Base-by-base conservation (phyloP, 345 rosid species). In the Boechera divaricarpa region DNA sequence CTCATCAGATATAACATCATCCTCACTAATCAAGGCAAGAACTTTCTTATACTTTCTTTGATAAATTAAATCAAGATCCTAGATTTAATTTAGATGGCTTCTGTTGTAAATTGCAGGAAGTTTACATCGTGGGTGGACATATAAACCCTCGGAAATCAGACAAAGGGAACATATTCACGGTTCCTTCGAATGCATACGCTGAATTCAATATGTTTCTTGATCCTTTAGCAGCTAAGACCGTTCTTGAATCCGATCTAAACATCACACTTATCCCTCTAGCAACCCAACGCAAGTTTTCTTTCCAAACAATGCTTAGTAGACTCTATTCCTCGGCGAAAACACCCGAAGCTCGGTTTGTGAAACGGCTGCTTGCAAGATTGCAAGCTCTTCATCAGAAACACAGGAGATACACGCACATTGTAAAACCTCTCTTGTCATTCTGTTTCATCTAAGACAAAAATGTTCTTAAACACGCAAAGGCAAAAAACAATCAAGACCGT, bases 201-300 rank as follows among this genome's bases (percentile, higher is more conserved):
- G 98, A 94, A 74, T 83, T 90, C 87, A 94, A 90, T 59, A 87
- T 94, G 86, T 90, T 85, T 84, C 92, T 94, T 5, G 98, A 94
- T 72, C 97, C 98, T 8, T 81, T 84, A 41, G 95, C 97, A 26
- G 95, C 95, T 35, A 89, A 90, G 70, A 79, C 82, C 4, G 97
- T 90, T 42, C 78, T 94, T 5, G 78, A 83, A 32, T 94, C 98
- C 4, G 74, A 78, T 28, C 71, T 94, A 18, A 65, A 86, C 63
- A 83, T 92, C 79, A 94, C 87, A 12, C 89, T 94, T 70, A 76
- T 90, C 61, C 98, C 98, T 7, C 90, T 92, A 5, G 70, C 79
- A 21, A 60, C 80, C 42, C 97, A 90, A 79, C 85, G 86, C 6
- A 77, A 77, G 59, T 80, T 89, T 24, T 83, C 90, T 7, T 87